Percentiles rank a stretch among this genome's conserved stretches.
Evolutionary conservation across 306 rosid genomes (phyloP).

Genomic region (Lathyrus tuberosus): DNA sequence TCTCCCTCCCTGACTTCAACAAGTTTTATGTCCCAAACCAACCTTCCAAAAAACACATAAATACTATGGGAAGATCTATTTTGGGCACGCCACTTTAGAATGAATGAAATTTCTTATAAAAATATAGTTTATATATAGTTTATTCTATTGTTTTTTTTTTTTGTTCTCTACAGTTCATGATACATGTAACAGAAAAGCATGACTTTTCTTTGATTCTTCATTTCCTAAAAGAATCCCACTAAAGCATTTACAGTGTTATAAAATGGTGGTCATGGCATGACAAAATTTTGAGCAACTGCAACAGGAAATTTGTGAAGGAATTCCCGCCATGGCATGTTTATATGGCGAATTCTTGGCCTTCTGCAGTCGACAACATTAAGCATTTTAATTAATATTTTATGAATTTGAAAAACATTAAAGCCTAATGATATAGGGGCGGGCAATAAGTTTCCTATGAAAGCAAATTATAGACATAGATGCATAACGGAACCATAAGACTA

Average conservation of each 20-base stretch:
- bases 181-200: constrained; percentile 43
- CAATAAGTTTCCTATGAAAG: not conserved
- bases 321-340: too few species aligned
- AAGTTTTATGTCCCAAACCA: constrained; percentile 39
- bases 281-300: too few species aligned
- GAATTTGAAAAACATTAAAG: constrained; percentile 38
- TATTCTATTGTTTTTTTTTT: constrained; percentile 31
- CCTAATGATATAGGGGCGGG: constrained; percentile 46
- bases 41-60: constrained; percentile 38
- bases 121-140: not conserved
- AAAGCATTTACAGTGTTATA: constrained; percentile 6
- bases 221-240: constrained; percentile 51
- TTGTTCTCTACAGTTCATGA: constrained; percentile 53
- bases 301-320: too few species aligned
- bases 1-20: constrained; percentile 35
- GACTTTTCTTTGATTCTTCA: constrained; percentile 36
- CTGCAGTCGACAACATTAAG: too few species aligned
- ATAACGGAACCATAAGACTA: not conserved
- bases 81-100: constrained; percentile 42
- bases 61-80: constrained; percentile 8
- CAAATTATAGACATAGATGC: not conserved
- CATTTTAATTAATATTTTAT: not conserved
- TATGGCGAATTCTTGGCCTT: too few species aligned
- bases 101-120: constrained; percentile 20
- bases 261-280: too few species aligned